Conservation (phyloP, 306 rosid genomes). For the Citrullus amarus region DNA sequence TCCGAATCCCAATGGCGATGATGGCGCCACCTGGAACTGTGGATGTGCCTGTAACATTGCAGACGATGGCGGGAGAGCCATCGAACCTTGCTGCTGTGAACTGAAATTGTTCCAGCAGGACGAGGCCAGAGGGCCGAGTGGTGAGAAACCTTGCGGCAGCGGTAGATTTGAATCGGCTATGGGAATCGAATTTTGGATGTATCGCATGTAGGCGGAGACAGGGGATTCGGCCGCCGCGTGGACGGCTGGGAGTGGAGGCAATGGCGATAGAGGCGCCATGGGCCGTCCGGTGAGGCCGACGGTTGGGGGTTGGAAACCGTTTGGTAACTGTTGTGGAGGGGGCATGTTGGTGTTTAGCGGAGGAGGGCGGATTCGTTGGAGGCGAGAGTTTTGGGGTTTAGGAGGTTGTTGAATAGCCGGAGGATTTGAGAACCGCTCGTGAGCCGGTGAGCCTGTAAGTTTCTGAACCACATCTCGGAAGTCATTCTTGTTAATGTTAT, state of each 20-base stretch:
- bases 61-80: conserved; percentile 8
- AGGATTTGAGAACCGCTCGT: conserved; percentile 58
- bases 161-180: conserved; percentile 26
- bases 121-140: conserved; percentile 39
- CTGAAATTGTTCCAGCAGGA: conserved; percentile 48
- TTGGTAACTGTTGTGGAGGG: conserved; percentile 14
- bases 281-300: conserved; percentile 40
- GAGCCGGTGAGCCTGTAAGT: conserved; percentile 93
- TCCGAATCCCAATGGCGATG: conserved; percentile 64
- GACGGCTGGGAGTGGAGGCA: conserved; percentile 81
- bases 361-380: conserved; percentile 92
- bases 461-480: conserved; percentile 93
- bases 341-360: conserved; percentile 38
- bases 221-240: conserved; percentile 93
- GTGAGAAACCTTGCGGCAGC: conserved; percentile 60
- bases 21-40: conserved; percentile 35
- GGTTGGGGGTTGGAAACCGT: conserved; percentile 15
- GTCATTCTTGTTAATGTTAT: conserved; percentile 92
- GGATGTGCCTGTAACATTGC: conserved; percentile 16
- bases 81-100: conserved; percentile 19
- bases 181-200: conserved; percentile 37
- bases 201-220: conserved; percentile 76
- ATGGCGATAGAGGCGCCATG: conserved; percentile 58
- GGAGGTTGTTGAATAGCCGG: conserved; percentile 68
- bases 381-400: conserved; percentile 66